Percentiles rank a stretch among this genome's conserved stretches.
phyloP scores from a whole-genome alignment of 2,329 filamentous ascomycete genomes.

The Hypocrella siamensis region DNA sequence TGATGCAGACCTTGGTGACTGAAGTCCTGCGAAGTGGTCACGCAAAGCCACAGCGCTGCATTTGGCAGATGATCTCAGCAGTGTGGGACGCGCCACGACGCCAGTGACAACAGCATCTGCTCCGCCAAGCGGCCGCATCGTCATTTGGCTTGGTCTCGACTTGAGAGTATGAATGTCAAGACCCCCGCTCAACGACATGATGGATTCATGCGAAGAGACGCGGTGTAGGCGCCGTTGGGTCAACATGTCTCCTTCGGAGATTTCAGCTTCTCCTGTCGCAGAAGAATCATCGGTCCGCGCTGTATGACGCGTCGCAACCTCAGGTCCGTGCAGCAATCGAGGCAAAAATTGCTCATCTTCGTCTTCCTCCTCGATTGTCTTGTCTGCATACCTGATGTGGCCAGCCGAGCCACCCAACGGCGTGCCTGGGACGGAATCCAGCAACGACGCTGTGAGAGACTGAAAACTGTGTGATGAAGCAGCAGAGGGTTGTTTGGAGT shows the following conservation, averaged over 20 bases:
- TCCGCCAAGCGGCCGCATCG: slow-evolving; percentile 35
- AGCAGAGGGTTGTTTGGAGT: slow-evolving; percentile 41
- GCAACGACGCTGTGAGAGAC: slow-evolving; percentile 14
- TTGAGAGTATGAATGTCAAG: slow-evolving; percentile 81
- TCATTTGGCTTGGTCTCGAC: slow-evolving; percentile 59
- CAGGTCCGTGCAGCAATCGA: slow-evolving; percentile 9
- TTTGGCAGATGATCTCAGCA: slow-evolving; percentile 29
- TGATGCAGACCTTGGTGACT: slow-evolving; percentile 16
- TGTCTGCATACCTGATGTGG: slow-evolving; percentile 10
- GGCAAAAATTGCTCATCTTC: slow-evolving; percentile 13
- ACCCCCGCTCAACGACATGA: slow-evolving; percentile 73
- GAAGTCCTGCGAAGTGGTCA: slow-evolving; percentile 32
- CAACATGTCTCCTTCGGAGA: slow-evolving; percentile 17
- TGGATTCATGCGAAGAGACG: slow-evolving; percentile 68
- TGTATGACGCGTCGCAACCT: slow-evolving; percentile 10
- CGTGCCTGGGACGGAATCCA: slow-evolving; percentile 16
- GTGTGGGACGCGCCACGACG: slow-evolving; percentile 43
- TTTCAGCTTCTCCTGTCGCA: slow-evolving; percentile 10
- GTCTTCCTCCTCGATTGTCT: slow-evolving; percentile 22
- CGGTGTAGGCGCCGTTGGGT: slow-evolving; percentile 40
- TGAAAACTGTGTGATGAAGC: slow-evolving; percentile 35
- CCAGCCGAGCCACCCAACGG: slow-evolving; percentile 7
- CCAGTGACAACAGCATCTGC: slow-evolving; percentile 41
- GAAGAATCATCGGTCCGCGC: slow-evolving; percentile 20
- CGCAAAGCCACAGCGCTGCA: slow-evolving; percentile 40